Evolutionary conservation across 352 stramenopile species (phyloP).

Genomic region (Globisporangium irregulare): DNA sequence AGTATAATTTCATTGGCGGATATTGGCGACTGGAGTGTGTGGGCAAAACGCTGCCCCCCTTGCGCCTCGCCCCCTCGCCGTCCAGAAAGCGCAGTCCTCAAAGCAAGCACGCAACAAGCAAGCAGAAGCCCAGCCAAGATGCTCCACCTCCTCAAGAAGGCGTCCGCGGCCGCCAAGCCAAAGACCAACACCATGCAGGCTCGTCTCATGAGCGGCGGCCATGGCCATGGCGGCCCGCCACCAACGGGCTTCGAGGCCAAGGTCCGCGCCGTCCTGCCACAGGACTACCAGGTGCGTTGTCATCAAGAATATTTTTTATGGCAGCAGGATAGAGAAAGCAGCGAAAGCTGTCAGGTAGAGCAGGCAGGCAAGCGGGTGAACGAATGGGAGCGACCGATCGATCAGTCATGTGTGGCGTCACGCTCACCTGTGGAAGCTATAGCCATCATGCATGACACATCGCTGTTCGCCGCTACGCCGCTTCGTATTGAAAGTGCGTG

Average conservation of each 20-base stretch:
- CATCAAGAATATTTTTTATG: neutral
- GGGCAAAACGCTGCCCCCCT: conserved; percentile 13
- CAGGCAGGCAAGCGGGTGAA: neutral
- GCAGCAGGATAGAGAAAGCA: neutral
- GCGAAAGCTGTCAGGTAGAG: neutral
- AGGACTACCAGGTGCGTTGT: conserved; percentile 80
- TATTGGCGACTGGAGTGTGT: conserved; percentile 16
- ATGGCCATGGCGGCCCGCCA: conserved; percentile 53
- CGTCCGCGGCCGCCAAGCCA: conserved; percentile 46
- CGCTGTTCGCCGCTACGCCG: too few species aligned
- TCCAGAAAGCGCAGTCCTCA: conserved; percentile 8
- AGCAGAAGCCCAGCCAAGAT: conserved; percentile 29
- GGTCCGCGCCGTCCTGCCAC: conserved; percentile 76
- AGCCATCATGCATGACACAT: neutral
- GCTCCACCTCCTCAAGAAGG: conserved; percentile 79
- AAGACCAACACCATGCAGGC: conserved; percentile 52
- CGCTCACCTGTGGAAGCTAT: neutral
- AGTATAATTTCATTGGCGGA: neutral
- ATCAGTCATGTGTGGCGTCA: neutral
- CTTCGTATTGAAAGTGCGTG: too few species aligned
- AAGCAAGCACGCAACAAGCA: conserved; percentile 9
- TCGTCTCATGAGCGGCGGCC: conserved; percentile 70
- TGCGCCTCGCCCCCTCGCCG: neutral
- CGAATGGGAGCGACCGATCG: neutral
- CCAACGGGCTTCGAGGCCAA: conserved; percentile 81